These are phyloP conservation scores for Trichoderma orchidacearum DNA, from an alignment of 495 filamentous ascomycete genomes.

Conservation along the genomic window DNA sequence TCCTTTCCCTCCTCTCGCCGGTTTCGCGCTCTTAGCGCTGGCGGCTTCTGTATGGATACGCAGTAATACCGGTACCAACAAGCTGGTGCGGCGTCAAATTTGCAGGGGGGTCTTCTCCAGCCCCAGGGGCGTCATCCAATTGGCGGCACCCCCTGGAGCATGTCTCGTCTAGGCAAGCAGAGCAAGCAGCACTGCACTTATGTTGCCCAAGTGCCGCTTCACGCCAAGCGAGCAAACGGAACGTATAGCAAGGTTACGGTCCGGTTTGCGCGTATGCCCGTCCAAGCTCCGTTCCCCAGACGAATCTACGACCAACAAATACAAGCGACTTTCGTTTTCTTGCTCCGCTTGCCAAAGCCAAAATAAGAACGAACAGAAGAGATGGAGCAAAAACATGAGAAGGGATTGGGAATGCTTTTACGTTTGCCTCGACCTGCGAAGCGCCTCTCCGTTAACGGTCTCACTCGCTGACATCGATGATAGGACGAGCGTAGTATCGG, in stretches of 20 bases:
- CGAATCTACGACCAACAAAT: too few species aligned
- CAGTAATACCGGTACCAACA: neutral
- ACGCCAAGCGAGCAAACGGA: neutral
- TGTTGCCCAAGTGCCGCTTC: neutral
- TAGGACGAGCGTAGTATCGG: neutral
- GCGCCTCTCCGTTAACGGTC: too few species aligned
- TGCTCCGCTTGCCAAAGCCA: too few species aligned
- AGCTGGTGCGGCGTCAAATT: neutral
- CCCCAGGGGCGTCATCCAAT: neutral
- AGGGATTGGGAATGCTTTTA: too few species aligned
- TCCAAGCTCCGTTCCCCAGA: too few species aligned
- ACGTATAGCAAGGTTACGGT: neutral
- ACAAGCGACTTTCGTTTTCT: too few species aligned
- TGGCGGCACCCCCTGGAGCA: neutral
- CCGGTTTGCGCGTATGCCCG: too few species aligned
- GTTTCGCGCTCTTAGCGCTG: conserved; percentile 1
- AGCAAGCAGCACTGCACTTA: neutral
- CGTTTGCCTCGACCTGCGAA: too few species aligned
- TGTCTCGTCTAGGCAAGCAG: conserved; percentile 1
- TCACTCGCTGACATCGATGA: too few species aligned
- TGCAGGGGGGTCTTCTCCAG: neutral
- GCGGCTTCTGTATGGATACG: neutral
- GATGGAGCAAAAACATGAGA: too few species aligned
- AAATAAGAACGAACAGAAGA: too few species aligned
- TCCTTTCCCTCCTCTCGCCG: neutral